Conservation (phyloP, 139 green algal genomes). For the Ettlia oleoabundans region DNA sequence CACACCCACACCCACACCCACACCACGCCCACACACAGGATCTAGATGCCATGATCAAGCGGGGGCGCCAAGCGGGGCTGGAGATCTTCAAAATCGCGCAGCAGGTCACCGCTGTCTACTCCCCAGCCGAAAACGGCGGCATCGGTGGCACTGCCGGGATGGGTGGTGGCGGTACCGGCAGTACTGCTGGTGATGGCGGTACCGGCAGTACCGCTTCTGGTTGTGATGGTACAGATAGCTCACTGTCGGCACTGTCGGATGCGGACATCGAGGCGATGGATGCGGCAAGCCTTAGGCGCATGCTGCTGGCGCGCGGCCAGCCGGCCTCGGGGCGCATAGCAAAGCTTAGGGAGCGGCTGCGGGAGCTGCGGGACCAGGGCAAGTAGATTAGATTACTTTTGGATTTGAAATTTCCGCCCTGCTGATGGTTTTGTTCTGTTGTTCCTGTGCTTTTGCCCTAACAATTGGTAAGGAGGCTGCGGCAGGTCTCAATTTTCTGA, state of each 20-base stretch:
- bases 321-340: constrained; percentile 43
- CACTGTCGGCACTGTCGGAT: constrained; percentile 2
- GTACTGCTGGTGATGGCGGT: neutral
- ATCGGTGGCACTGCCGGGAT: too few species aligned
- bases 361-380: constrained; percentile 28
- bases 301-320: constrained; percentile 37
- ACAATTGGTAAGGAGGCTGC: too few species aligned
- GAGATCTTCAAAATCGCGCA: constrained; percentile 58
- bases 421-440: too few species aligned
- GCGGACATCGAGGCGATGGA: constrained; percentile 51
- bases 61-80: constrained; percentile 45
- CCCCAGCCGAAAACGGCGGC: neutral
- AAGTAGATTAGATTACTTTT: too few species aligned
- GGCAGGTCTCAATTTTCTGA: too few species aligned
- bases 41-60: constrained; percentile 50
- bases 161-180: too few species aligned
- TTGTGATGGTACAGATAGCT: too few species aligned
- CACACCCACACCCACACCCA: too few species aligned
- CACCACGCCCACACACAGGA: constrained; percentile 21
- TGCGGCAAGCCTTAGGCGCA: constrained; percentile 37
- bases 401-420: too few species aligned
- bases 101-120: constrained; percentile 15
- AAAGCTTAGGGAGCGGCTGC: constrained; percentile 51
- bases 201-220: neutral
- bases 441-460: too few species aligned